A percentile compares a stretch with the other conserved stretches of the same genome.
Conservation (phyloP, 2,329 filamentous ascomycete species). For the Endothia cerciana region DNA sequence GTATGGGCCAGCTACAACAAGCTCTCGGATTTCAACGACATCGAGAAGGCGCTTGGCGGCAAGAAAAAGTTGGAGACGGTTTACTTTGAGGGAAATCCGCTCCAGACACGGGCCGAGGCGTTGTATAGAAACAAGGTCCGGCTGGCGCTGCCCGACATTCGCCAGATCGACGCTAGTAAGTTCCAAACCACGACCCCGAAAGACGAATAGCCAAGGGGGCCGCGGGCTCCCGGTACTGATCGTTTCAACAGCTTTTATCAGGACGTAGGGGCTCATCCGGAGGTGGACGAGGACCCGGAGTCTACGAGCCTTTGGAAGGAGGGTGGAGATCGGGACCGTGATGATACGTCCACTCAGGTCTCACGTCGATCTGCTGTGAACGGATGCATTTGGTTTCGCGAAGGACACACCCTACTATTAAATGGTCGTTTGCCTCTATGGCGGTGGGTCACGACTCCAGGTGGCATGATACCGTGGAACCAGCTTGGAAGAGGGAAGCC, state of each 20-base stretch:
- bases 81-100: conserved; percentile 93
- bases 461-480: conserved; percentile 11
- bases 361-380: not conserved
- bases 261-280: conserved; percentile 1
- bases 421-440: not conserved
- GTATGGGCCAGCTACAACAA: conserved; percentile 94
- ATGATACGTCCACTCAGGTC: not conserved
- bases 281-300: not conserved
- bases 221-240: conserved; percentile 6
- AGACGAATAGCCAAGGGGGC: not conserved
- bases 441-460: conserved; percentile 15
- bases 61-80: conserved; percentile 85
- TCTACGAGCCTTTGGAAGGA: not conserved
- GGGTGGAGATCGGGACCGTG: not conserved
- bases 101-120: conserved; percentile 79
- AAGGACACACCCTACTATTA: not conserved
- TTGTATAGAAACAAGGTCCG: conserved; percentile 94
- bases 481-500: conserved; percentile 2
- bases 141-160: conserved; percentile 82
- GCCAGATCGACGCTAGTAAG: conserved; percentile 97
- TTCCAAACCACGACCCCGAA: conserved; percentile 36
- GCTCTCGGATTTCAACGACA: conserved; percentile 77
- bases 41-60: conserved; percentile 75
- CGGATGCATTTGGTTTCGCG: not conserved
- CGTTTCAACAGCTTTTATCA: conserved; percentile 38